phyloP scores from a whole-genome alignment of 1,284 basidiomycete genomes.

The Marasmius fiardii region DNA sequence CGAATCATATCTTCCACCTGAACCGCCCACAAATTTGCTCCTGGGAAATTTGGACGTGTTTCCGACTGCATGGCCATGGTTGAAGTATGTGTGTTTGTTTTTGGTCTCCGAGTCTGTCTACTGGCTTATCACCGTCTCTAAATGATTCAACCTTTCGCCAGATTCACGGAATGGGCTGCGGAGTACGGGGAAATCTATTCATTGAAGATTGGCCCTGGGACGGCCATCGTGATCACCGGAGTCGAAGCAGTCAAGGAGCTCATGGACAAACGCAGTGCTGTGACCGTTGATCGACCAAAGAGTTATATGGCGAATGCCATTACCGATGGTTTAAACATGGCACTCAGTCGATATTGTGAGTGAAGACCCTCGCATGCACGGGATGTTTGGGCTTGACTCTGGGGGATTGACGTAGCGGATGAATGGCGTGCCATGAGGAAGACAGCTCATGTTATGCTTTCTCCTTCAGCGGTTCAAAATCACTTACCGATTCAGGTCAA shows the following conservation, averaged over 20 bases:
- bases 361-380: no score
- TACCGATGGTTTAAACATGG: constrained; percentile 5
- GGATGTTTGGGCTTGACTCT: neutral
- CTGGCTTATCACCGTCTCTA: neutral
- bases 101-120: neutral
- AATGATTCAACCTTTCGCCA: neutral
- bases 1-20: constrained; percentile 27
- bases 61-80: constrained; percentile 22
- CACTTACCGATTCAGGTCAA: constrained; percentile 24
- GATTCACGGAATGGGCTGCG: constrained; percentile 25
- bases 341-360: constrained; percentile 5
- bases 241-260: constrained; percentile 23
- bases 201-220: constrained; percentile 22
- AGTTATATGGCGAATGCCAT: constrained; percentile 19
- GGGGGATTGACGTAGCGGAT: neutral
- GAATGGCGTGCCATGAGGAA: constrained; percentile 7
- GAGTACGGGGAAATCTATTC: constrained; percentile 25
- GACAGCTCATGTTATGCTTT: constrained; percentile 12
- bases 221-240: constrained; percentile 22
- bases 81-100: constrained; percentile 14
- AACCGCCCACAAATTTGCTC: constrained; percentile 28
- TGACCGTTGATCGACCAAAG: constrained; percentile 20
- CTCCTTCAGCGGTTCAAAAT: constrained; percentile 10
- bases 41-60: constrained; percentile 28
- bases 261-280: constrained; percentile 20